These are phyloP conservation scores for Phialocephala subalpina DNA, from an alignment of 2,329 filamentous ascomycete genomes.

Conservation along the genomic window DNA sequence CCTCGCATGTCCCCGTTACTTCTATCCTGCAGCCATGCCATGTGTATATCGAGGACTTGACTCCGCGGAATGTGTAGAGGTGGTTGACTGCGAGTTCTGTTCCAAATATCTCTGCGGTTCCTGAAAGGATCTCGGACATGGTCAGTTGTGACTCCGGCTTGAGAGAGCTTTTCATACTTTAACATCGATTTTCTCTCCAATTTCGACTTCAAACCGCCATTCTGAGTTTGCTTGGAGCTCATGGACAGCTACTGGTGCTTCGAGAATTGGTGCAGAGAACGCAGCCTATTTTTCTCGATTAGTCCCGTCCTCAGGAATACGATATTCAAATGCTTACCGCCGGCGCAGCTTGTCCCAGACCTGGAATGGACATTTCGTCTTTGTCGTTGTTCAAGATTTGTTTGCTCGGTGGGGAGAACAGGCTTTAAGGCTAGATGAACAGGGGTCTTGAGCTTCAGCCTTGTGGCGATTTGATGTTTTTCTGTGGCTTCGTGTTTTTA, in stretches of 20 bases:
- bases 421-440: slow-evolving; percentile 10
- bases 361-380: slow-evolving; percentile 73
- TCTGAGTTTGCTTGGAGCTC: slow-evolving; percentile 72
- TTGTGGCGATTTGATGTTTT: slow-evolving; percentile 19
- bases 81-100: slow-evolving; percentile 87
- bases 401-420: slow-evolving; percentile 3
- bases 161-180: slow-evolving; percentile 50
- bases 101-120: slow-evolving; percentile 92
- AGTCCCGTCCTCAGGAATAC: slow-evolving; percentile 13
- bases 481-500: neutral
- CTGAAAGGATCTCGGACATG: slow-evolving; percentile 70
- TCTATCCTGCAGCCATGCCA: slow-evolving; percentile 92
- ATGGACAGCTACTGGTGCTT: slow-evolving; percentile 53
- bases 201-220: slow-evolving; percentile 80
- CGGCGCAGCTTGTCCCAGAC: slow-evolving; percentile 72
- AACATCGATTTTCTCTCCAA: slow-evolving; percentile 58
- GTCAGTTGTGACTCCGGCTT: slow-evolving; percentile 40
- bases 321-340: slow-evolving; percentile 53
- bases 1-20: slow-evolving; percentile 64
- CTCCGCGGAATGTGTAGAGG: slow-evolving; percentile 81
- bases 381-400: slow-evolving; percentile 13
- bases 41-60: slow-evolving; percentile 88
- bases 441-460: slow-evolving; percentile 32
- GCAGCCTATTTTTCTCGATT: slow-evolving; percentile 33
- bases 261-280: slow-evolving; percentile 38